Percentiles rank a stretch among this genome's conserved stretches.
Evolutionary conservation across 306 rosid genomes (phyloP).

Genomic region (Fragaria vesca): DNA sequence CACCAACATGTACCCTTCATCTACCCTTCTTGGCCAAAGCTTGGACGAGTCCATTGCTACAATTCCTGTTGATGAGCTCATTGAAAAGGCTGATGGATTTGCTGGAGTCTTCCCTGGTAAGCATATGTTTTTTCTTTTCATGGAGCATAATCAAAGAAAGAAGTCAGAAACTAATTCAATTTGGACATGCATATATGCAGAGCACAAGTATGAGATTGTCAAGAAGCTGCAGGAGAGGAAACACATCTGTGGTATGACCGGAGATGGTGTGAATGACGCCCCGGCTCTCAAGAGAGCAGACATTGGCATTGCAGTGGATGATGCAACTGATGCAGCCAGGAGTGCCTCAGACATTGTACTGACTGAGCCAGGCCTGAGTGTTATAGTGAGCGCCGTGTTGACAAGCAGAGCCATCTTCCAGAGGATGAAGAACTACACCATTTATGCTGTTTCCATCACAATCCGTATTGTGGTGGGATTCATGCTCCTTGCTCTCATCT

Average conservation of each 20-base stretch:
- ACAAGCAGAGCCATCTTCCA: constrained; percentile 96
- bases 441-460: constrained; percentile 92
- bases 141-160: neutral
- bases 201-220: constrained; percentile 92
- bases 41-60: constrained; percentile 60
- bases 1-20: constrained; percentile 94
- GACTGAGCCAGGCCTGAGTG: constrained; percentile 90
- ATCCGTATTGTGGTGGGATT: constrained; percentile 91
- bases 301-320: constrained; percentile 93
- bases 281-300: constrained; percentile 92
- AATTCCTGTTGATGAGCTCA: constrained; percentile 79
- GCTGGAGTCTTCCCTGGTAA: constrained; percentile 96
- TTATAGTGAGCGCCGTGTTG: constrained; percentile 79
- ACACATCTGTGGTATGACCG: constrained; percentile 88
- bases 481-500: constrained; percentile 75
- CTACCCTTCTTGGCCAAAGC: constrained; percentile 71
- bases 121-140: neutral
- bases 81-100: constrained; percentile 94
- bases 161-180: neutral
- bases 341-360: constrained; percentile 93
- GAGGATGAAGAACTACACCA: constrained; percentile 95
- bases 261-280: constrained; percentile 94
- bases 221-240: constrained; percentile 73
- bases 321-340: constrained; percentile 92
- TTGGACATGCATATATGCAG: constrained; percentile 31